Evolutionary conservation across 139 green algal genomes (phyloP), one percentile per base, ranked within the genome.

Genomic region (Volvox reticuliferus): DNA sequence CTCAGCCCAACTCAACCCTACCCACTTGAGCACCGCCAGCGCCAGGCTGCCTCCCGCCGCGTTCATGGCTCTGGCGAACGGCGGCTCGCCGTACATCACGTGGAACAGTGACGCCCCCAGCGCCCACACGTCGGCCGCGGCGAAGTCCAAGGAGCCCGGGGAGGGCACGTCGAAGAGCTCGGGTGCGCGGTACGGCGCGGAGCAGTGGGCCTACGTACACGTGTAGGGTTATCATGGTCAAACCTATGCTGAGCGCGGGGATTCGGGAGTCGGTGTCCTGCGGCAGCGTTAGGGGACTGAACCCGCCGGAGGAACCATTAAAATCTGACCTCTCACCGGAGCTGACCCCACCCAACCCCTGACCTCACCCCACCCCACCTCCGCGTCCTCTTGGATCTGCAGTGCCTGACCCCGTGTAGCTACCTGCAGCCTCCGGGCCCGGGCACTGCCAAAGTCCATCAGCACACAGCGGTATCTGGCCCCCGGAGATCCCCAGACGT

Each of bases 81-180:
- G 97, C 67, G 94, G 97, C 35, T 93, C 89, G 13, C 95, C 96
- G 73, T 97, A 97, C 92, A 98, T 95, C 35, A 96, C 37, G 78
- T 95, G 94, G 88, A 97, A 98, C 82, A 99, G 92, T 24, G 97
- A 95, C 87, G 96, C 98, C 16, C 98, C 98, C 50, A 97, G 91
- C 2, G 95, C 93, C 98, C 98, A 99, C 14, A 99, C 93, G 84
- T 99, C 98, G 26, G 13, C 26, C 0, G 79, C 50, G 5, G 93
- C 92, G 68, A 95, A 92, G 91, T 98, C 97, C 2, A 99, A 75
- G 17, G 91, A 90, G 81, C 90, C 95, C 0, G 93, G 78, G 35
- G 93, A 97, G n/a, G 96, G 93, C 0, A 96, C 93, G 81, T 99
- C 98, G 92, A 96, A 99, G 24, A 99, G 97, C 94, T 99, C 98